These are phyloP conservation scores for Ligustrum vulgare DNA, from an alignment of 257 asterid species.

Conservation along the genomic window DNA sequence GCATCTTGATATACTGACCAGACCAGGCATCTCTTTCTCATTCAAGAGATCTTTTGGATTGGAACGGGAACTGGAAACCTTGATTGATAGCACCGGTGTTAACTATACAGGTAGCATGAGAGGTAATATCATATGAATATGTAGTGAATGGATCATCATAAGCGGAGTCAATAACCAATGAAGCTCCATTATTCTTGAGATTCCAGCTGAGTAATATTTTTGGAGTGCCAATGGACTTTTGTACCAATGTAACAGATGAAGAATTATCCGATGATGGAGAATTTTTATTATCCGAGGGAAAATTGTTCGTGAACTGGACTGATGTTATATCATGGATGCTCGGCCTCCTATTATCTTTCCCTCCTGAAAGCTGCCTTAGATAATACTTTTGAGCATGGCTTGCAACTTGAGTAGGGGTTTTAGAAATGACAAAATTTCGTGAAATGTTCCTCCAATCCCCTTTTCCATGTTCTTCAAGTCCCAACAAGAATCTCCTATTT, in stretches of 20 bases:
- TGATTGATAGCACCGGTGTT: constrained; percentile 23
- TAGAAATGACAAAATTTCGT: constrained; percentile 64
- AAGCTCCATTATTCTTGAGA: constrained; percentile 32
- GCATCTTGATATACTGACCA: constrained; percentile 10
- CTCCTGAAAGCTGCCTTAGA: constrained; percentile 61
- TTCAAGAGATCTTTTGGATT: constrained; percentile 21
- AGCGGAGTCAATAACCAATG: constrained; percentile 37
- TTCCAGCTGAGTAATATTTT: constrained; percentile 42
- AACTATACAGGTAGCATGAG: constrained; percentile 15
- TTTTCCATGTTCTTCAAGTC: constrained; percentile 69
- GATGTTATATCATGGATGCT: constrained; percentile 87
- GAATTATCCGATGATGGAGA: constrained; percentile 19
- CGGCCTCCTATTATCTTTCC: constrained; percentile 71
- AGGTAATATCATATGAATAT: constrained; percentile 23
- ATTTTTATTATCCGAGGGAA: constrained; percentile 22
- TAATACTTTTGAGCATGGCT: constrained; percentile 92
- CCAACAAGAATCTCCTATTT: constrained; percentile 61
- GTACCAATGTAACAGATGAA: constrained; percentile 12
- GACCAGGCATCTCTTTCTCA: constrained; percentile 1
- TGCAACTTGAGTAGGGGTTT: constrained; percentile 85
- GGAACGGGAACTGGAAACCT: constrained; percentile 17
- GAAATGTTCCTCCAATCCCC: constrained; percentile 89
- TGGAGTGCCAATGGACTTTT: constrained; percentile 29
- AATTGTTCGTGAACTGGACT: constrained; percentile 28
- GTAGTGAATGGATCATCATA: constrained; percentile 19